A percentile compares a stretch with the other conserved stretches of the same genome.
Evolutionary conservation across 148 eudicot species (phyloP).

Genomic region (Dianthus caryophyllus): DNA sequence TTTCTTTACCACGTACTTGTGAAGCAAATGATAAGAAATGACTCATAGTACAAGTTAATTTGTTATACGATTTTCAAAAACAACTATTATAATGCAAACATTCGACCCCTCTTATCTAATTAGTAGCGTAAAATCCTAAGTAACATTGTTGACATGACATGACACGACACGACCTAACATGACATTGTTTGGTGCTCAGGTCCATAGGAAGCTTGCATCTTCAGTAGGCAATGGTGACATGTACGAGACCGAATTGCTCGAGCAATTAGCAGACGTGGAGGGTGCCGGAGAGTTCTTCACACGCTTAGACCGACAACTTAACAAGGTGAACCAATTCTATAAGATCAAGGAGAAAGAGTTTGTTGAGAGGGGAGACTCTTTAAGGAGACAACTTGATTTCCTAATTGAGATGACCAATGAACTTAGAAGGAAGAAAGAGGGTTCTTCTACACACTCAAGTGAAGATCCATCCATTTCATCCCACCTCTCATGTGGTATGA

Average conservation of each 20-base stretch:
- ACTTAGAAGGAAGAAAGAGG: conserved; percentile 41
- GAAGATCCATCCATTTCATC: conserved; percentile 77
- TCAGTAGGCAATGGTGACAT: conserved; percentile 53
- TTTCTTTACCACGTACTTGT: background rate
- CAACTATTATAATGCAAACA: background rate
- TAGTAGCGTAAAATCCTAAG: too few species aligned
- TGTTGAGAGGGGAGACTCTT: conserved; percentile 66
- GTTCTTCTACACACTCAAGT: conserved; percentile 39
- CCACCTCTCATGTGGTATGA: conserved; percentile 62
- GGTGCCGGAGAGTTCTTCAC: conserved; percentile 74
- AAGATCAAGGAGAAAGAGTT: conserved; percentile 72
- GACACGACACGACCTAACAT: background rate
- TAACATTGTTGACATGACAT: conserved; percentile 7
- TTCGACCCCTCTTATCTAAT: too few species aligned
- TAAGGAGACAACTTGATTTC: conserved; percentile 71
- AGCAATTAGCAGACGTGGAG: conserved; percentile 67
- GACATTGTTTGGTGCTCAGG: conserved; percentile 38
- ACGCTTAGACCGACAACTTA: conserved; percentile 71
- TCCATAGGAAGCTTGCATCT: conserved; percentile 64
- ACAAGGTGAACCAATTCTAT: conserved; percentile 88
- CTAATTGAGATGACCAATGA: conserved; percentile 52
- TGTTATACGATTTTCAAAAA: background rate
- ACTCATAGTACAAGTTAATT: too few species aligned
- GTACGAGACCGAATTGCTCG: conserved; percentile 79
- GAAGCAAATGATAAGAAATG: background rate